A percentile compares a stretch with the other conserved stretches of the same genome.
phyloP scores from a whole-genome alignment of 2,329 filamentous ascomycete species.

The Drechmeria coniospora region DNA sequence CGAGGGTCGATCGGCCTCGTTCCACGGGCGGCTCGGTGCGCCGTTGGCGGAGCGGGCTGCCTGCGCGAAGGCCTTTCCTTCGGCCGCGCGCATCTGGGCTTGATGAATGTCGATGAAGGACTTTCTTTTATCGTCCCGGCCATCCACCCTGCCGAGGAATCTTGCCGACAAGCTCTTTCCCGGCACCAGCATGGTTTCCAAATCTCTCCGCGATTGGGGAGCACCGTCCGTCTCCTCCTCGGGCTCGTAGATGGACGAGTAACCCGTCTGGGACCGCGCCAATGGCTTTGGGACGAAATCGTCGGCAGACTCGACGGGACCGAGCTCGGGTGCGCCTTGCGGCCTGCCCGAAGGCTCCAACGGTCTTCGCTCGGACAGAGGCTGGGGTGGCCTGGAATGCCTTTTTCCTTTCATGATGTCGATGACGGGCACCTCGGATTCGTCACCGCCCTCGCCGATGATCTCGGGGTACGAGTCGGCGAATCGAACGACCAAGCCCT shows the following conservation, averaged over 20 bases:
- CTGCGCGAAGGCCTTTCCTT: conserved; percentile 42
- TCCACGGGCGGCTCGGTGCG: conserved; percentile 18
- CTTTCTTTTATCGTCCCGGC: conserved; percentile 35
- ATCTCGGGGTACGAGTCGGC: conserved; percentile 56
- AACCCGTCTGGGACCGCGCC: conserved; percentile 43
- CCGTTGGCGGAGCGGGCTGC: conserved; percentile 23
- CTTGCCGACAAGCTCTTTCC: conserved; percentile 20
- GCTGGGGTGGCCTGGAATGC: conserved; percentile 18
- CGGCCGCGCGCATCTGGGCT: conserved; percentile 44
- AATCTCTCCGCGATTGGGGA: neutral
- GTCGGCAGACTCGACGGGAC: conserved; percentile 12
- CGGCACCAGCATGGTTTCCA: conserved; percentile 16
- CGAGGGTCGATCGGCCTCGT: conserved; percentile 9
- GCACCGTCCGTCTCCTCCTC: conserved; percentile 4
- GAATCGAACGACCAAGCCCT: conserved; percentile 63
- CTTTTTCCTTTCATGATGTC: conserved; percentile 52
- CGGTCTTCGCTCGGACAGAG: conserved; percentile 9
- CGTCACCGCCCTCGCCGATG: conserved; percentile 86
- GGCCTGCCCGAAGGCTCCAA: conserved; percentile 3
- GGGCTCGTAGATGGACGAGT: conserved; percentile 18
- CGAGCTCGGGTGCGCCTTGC: conserved; percentile 1
- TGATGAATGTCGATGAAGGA: conserved; percentile 44
- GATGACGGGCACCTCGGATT: conserved; percentile 54
- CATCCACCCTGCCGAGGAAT: conserved; percentile 24
- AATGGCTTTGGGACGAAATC: conserved; percentile 39